Evolutionary conservation across 371 early-diverging fungal genomes (phyloP).

Genomic region (Coemansia sp.): DNA sequence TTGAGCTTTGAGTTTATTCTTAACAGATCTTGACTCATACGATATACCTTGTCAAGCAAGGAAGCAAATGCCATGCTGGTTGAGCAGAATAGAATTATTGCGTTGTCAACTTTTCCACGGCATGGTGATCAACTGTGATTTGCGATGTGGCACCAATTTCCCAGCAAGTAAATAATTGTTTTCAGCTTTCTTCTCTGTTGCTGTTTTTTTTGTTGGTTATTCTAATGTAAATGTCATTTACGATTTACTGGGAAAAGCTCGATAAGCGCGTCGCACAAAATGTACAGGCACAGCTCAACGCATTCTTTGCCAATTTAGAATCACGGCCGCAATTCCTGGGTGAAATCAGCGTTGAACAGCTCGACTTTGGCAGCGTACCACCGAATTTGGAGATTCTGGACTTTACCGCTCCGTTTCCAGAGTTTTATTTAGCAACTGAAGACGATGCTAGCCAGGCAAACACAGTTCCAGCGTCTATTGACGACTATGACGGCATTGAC

Average conservation of each 20-base stretch:
- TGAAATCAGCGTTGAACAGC: constrained; percentile 70
- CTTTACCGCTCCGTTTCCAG: constrained; percentile 83
- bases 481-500: constrained; percentile 20
- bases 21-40: no score
- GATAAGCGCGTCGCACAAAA: constrained; percentile 71
- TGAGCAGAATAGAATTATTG: no score
- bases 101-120: no score
- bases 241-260: constrained; percentile 82
- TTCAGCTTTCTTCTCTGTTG: no score
- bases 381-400: constrained; percentile 79
- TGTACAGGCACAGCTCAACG: constrained; percentile 75
- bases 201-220: no score
- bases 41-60: no score
- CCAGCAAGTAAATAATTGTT: no score
- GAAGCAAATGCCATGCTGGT: no score
- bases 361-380: constrained; percentile 82
- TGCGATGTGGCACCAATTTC: no score
- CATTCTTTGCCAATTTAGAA: constrained; percentile 69
- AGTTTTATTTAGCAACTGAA: constrained; percentile 75
- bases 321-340: constrained; percentile 80
- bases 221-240: constrained; percentile 70
- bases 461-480: no score
- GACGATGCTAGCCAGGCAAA: constrained; percentile 48
- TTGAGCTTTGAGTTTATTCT: no score
- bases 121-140: no score